phyloP scores from a whole-genome alignment of 2,329 filamentous ascomycete species.

The Aspergillus floridensis region DNA sequence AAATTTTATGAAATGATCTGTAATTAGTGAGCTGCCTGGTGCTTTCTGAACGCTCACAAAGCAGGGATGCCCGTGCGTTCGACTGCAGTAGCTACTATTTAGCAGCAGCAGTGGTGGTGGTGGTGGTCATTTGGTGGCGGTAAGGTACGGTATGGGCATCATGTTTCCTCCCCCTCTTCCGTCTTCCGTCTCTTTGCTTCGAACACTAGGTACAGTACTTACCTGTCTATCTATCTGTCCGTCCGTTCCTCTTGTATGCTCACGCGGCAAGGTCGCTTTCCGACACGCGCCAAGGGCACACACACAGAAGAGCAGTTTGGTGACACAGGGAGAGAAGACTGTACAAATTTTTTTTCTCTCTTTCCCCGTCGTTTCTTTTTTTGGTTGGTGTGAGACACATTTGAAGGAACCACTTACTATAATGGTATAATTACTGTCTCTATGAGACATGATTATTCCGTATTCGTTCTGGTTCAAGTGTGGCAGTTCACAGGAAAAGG shows the following conservation, averaged over 20 bases:
- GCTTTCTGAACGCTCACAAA: neutral
- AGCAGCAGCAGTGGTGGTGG: too few relatives aligned
- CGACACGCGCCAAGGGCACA: constrained; percentile 3
- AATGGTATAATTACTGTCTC: neutral
- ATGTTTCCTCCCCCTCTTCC: too few relatives aligned
- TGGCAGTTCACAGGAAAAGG: neutral
- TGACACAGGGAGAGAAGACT: neutral
- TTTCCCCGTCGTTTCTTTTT: neutral
- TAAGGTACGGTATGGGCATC: neutral
- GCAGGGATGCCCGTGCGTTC: constrained; percentile 6
- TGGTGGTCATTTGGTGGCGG: neutral
- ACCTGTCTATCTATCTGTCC: too few relatives aligned
- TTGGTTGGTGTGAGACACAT: constrained; percentile 3
- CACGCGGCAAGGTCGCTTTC: constrained; percentile 1
- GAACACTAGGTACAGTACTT: too few relatives aligned
- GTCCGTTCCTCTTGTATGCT: neutral
- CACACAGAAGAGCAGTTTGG: neutral
- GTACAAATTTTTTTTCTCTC: neutral
- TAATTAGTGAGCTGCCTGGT: neutral
- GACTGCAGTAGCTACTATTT: neutral
- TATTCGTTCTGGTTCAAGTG: neutral
- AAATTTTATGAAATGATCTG: too few relatives aligned
- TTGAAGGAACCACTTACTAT: neutral
- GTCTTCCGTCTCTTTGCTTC: too few relatives aligned
- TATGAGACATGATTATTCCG: constrained; percentile 2